These are phyloP conservation scores for Nemania sp. DNA, from an alignment of 2,329 filamentous ascomycete genomes.

Conservation along the genomic window DNA sequence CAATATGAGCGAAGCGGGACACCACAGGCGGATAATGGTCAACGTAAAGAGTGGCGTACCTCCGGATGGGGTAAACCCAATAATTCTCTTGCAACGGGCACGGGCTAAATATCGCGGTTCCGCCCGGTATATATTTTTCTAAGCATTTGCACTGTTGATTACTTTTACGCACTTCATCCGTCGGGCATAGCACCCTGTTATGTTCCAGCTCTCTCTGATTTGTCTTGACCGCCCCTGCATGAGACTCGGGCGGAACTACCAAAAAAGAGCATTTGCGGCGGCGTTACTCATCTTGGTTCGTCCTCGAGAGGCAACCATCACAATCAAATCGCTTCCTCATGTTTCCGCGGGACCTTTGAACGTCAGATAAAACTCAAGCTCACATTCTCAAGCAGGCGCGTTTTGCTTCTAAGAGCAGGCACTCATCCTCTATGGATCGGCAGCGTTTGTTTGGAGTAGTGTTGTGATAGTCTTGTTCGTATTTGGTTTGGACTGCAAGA, in stretches of 20 bases:
- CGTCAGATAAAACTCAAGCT: conserved; percentile 9
- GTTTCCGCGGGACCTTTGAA: conserved; percentile 23
- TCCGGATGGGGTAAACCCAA: conserved; percentile 59
- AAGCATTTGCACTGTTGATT: conserved; percentile 30
- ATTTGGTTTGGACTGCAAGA: conserved; percentile 30
- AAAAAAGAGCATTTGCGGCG: conserved; percentile 40
- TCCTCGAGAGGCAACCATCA: conserved; percentile 17
- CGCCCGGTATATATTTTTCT: conserved; percentile 35
- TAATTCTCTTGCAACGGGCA: conserved; percentile 54
- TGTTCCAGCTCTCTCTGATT: conserved; percentile 25
- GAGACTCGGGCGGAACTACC: conserved; percentile 35
- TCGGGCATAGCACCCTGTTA: conserved; percentile 26
- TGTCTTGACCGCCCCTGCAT: conserved; percentile 37
- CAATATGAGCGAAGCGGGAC: conserved; percentile 53
- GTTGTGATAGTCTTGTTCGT: conserved; percentile 32
- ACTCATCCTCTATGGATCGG: conserved; percentile 26
- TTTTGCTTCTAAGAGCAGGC: conserved; percentile 30
- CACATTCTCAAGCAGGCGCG: conserved; percentile 31
- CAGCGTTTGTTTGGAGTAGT: conserved; percentile 40
- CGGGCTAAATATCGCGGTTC: conserved; percentile 38
- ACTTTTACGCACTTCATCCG: conserved; percentile 27
- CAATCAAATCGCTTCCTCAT: conserved; percentile 27
- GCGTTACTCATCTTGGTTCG: conserved; percentile 39
- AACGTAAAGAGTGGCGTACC: conserved; percentile 61
- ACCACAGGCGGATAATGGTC: conserved; percentile 46